These are phyloP conservation scores for Pseudogymnoascus sp. DNA, from an alignment of 2,329 filamentous ascomycete species.

Conservation along the genomic window DNA sequence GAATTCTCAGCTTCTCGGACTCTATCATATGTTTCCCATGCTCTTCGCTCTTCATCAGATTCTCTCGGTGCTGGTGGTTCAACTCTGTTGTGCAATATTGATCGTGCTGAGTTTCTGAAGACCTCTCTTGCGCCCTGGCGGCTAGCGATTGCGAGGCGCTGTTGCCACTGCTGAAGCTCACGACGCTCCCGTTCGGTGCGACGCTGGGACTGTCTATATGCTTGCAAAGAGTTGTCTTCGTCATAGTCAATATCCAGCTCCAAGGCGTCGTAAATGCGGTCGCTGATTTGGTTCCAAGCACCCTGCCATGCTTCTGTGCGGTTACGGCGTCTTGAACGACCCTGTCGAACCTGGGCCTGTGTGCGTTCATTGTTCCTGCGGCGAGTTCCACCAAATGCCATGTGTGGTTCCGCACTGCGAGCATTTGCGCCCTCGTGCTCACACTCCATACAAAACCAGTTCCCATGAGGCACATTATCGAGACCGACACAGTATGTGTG, in stretches of 20 bases:
- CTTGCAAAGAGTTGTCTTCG: conserved; percentile 52
- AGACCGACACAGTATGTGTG: conserved; percentile 89
- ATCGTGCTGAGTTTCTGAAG: conserved; percentile 61
- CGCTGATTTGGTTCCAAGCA: conserved; percentile 63
- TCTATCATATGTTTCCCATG: conserved; percentile 87
- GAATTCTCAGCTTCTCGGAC: conserved; percentile 59
- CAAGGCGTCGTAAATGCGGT: conserved; percentile 55
- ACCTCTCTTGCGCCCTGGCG: conserved; percentile 66
- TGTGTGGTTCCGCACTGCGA: conserved; percentile 28
- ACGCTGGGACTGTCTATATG: conserved; percentile 45
- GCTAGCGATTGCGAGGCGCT: conserved; percentile 72
- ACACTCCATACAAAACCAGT: conserved; percentile 92
- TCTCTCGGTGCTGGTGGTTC: conserved; percentile 50
- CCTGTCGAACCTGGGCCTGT: conserved; percentile 42
- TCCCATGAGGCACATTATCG: conserved; percentile 62
- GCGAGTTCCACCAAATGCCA: conserved; percentile 21
- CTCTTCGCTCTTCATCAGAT: conserved; percentile 68
- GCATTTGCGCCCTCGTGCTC: conserved; percentile 34
- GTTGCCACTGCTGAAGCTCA: conserved; percentile 67
- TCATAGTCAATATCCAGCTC: conserved; percentile 79
- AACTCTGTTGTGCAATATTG: conserved; percentile 45
- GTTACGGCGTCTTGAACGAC: conserved; percentile 47
- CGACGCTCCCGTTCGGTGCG: conserved; percentile 42
- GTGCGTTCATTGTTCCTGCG: conserved; percentile 38
- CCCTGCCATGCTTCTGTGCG: conserved; percentile 83